Base-by-base conservation (phyloP, 345 rosid species). In the Passiflora organensis region DNA sequence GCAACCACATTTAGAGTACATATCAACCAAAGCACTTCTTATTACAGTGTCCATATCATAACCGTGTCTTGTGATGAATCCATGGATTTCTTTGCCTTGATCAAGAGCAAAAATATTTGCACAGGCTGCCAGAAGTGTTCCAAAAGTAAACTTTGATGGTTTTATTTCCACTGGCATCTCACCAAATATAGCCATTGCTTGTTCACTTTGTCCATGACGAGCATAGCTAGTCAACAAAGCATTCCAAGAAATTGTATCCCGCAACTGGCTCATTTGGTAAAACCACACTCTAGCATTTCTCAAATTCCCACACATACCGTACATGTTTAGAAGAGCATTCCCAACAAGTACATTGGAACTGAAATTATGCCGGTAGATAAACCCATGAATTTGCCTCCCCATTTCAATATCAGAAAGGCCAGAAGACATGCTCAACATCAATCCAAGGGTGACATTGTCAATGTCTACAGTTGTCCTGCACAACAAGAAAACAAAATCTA, bases 231-330 rank as follows among this genome's bases (percentile, higher is more conserved):
- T 72, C 69, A 87, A 76, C 65, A 87, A 60, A 65, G 83, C 72
- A 65, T 91, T 91, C 97, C 96, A 91, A 16, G 95, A 85, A 63
- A 85, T 72, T n/a, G 24, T 70, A 44, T 85, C 94, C 22, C 89
- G 72, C 39, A 67, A 65, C 42, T 65, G 75, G 60, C 84, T 79
- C 89, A 91, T 82, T 68, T 77, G 81, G 42, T 59, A 59, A 75
- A 91, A 91, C 83, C 82, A 85, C 63, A 51, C 43, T 58, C 72
- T 71, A 22, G 84, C 80, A 60, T 56, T 70, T 52, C 49, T 70
- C 65, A 83, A 61, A 78, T 62, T 67, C 48, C 86, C 78, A 48
- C 86, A 83, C 68, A 76, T 83, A 17, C 84, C 75, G 53, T 80
- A 80, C 96, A 91, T 91, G 71, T 85, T 78, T 41, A 91, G 74